phyloP scores from a whole-genome alignment of 164 flowering plant genomes.

The Akebia trifoliata region DNA sequence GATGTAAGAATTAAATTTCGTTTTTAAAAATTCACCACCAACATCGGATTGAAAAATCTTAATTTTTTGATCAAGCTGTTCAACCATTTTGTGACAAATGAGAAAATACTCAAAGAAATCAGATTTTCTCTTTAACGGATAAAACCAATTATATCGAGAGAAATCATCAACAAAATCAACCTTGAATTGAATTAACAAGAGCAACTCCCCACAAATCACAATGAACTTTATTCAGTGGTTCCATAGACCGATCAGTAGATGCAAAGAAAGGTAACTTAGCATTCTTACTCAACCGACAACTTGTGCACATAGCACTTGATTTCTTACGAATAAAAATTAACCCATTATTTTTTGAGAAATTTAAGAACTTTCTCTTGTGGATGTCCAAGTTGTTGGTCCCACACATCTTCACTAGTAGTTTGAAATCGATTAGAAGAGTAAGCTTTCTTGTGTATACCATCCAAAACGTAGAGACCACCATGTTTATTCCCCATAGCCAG shows the following conservation, averaged over 20 bases:
- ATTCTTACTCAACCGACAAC: neutral
- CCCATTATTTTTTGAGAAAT: neutral
- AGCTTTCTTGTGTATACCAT: neutral
- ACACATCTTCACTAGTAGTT: neutral
- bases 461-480: neutral
- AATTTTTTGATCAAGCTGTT: neutral
- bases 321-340: neutral
- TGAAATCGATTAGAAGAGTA: neutral
- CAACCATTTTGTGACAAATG: neutral
- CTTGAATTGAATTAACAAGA: neutral
- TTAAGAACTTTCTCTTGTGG: neutral
- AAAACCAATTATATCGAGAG: conserved; percentile 1
- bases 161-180: conserved; percentile 10
- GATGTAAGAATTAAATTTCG: neutral
- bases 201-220: conserved; percentile 1
- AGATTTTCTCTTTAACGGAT: neutral
- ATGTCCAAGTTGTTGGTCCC: conserved; percentile 4
- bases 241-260: too few species aligned
- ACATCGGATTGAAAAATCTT: conserved; percentile 2
- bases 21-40: too few species aligned
- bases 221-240: neutral
- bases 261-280: neutral
- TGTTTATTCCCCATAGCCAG: neutral
- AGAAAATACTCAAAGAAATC: neutral
- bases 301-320: neutral